phyloP scores from a whole-genome alignment of 352 stramenopile species.

The Phytopythium aichiense region DNA sequence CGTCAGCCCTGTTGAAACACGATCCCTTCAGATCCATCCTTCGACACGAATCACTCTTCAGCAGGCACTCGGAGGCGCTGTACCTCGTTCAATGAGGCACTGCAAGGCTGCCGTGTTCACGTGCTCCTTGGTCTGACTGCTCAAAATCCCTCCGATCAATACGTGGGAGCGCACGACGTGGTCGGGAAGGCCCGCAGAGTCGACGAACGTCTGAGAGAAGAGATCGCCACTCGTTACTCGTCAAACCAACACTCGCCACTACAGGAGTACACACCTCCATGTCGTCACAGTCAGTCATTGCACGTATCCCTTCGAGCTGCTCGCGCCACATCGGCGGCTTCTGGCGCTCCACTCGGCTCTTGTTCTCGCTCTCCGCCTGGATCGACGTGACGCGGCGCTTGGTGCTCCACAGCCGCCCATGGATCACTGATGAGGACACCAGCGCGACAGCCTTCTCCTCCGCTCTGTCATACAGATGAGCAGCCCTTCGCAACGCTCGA shows the following conservation, averaged over 20 bases:
- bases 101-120: constrained; percentile 76
- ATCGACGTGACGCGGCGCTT: neutral
- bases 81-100: constrained; percentile 54
- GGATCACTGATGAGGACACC: neutral
- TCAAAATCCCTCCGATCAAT: constrained; percentile 94
- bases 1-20: constrained; percentile 57
- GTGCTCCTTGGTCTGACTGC: constrained; percentile 96
- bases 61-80: neutral
- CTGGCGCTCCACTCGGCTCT: constrained; percentile 13
- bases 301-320: constrained; percentile 51
- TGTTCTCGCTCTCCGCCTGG: neutral
- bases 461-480: constrained; percentile 24
- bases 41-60: neutral
- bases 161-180: constrained; percentile 88
- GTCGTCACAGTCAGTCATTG: constrained; percentile 52
- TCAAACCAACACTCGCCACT: neutral
- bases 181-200: constrained; percentile 22
- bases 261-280: constrained; percentile 49
- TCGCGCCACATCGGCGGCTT: constrained; percentile 52
- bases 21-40: neutral
- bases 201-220: constrained; percentile 29
- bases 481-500: constrained; percentile 1
- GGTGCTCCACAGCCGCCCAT: neutral
- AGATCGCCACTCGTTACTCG: neutral
- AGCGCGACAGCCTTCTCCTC: constrained; percentile 8